These are phyloP conservation scores for Tulasnella sp. DNA, from an alignment of 768 basidiomycete species.

Conservation along the genomic window DNA sequence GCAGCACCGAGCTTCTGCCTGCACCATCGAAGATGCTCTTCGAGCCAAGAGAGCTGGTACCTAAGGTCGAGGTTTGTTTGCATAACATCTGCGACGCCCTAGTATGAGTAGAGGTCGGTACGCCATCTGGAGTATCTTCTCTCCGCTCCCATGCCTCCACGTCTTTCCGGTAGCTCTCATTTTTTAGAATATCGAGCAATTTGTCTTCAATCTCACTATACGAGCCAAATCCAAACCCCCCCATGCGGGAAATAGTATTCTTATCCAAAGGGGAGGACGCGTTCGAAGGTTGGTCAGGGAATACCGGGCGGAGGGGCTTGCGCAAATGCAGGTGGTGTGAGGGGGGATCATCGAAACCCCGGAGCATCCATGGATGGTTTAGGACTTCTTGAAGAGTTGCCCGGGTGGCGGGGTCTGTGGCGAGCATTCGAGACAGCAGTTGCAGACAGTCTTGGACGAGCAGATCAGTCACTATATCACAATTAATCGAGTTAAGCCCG, in stretches of 20 bases:
- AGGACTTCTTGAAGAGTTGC: conserved; percentile 83
- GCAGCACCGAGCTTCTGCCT: no score
- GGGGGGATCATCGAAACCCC: conserved; percentile 76
- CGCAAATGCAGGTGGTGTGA: conserved; percentile 82
- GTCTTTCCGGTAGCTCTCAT: conserved; percentile 69
- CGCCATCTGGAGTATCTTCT: conserved; percentile 34
- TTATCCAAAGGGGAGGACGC: conserved; percentile 79
- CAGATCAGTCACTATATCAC: neutral
- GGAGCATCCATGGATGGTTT: conserved; percentile 86
- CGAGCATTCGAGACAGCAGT: conserved; percentile 89
- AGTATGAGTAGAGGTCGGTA: conserved; percentile 6
- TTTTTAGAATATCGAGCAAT: conserved; percentile 67
- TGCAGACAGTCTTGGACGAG: conserved; percentile 83
- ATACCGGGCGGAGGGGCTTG: conserved; percentile 64
- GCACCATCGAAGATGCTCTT: no score
- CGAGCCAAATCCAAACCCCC: conserved; percentile 92
- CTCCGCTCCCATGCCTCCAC: conserved; percentile 72
- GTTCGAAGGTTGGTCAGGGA: neutral
- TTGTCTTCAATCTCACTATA: conserved; percentile 78
- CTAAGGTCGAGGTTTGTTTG: no score
- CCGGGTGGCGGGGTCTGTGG: conserved; percentile 80
- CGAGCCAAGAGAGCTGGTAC: no score
- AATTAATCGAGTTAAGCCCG: neutral
- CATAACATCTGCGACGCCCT: no score
- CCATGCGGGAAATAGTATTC: conserved; percentile 83